Percentiles rank a stretch among this genome's conserved stretches.
phyloP scores from a whole-genome alignment of 805 yeast species.

The Kuraishia capsulata region DNA sequence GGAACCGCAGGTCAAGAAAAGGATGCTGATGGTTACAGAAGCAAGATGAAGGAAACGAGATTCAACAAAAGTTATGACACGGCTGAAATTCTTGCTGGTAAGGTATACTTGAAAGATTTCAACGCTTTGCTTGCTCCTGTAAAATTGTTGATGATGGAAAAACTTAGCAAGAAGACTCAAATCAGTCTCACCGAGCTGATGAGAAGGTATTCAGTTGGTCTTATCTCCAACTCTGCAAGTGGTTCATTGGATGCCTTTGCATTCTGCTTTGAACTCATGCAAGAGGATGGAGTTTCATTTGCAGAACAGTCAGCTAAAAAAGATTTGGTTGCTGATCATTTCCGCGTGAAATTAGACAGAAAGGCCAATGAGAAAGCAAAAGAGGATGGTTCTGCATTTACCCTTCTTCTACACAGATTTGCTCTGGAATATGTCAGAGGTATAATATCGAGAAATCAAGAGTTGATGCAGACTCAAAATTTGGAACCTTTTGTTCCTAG shows the following conservation, averaged over 20 bases:
- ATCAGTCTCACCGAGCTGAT: constrained; percentile 71
- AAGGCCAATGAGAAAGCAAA: constrained; percentile 40
- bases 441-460: constrained; percentile 55
- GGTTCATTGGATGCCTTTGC: constrained; percentile 49
- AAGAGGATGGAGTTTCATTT: constrained; percentile 33
- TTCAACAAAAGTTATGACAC: constrained; percentile 83
- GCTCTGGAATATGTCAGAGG: constrained; percentile 68
- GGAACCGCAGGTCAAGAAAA: constrained; percentile 92
- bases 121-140: constrained; percentile 58
- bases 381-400: constrained; percentile 45
- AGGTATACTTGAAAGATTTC: constrained; percentile 51
- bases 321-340: constrained; percentile 41
- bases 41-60: constrained; percentile 84
- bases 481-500: constrained; percentile 70
- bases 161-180: constrained; percentile 58
- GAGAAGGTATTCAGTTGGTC: constrained; percentile 70
- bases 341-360: constrained; percentile 63
- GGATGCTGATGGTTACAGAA: constrained; percentile 85
- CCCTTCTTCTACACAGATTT: constrained; percentile 61
- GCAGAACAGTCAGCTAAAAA: constrained; percentile 18
- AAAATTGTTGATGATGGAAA: constrained; percentile 51
- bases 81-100: constrained; percentile 65
- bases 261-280: constrained; percentile 65
- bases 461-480: constrained; percentile 48
- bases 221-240: constrained; percentile 58